Percentiles rank a stretch among this genome's conserved stretches.
phyloP scores from a whole-genome alignment of 108 stramenopile species.

The Aurantiochytrium sp. region DNA sequence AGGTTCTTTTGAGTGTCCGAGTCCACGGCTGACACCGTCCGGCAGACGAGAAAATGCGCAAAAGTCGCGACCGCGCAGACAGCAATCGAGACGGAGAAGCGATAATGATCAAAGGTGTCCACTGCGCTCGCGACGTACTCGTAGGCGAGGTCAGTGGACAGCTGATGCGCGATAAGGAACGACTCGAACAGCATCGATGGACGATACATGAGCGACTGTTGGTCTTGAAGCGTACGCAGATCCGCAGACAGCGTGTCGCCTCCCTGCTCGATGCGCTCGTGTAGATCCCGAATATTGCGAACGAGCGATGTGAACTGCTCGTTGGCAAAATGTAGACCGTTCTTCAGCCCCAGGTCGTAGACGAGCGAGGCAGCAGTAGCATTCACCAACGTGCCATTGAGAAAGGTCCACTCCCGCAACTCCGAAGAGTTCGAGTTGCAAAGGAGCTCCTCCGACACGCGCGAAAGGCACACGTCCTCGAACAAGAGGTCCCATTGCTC shows the following conservation, averaged over 20 bases:
- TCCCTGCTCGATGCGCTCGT: background rate
- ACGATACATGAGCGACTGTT: background rate
- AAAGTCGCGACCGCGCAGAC: background rate
- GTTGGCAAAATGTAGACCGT: background rate
- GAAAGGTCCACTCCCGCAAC: too few relatives aligned
- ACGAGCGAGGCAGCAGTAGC: too few relatives aligned
- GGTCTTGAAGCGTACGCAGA: background rate
- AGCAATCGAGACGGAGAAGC: background rate
- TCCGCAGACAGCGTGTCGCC: background rate
- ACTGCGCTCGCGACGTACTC: background rate
- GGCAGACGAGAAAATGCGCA: background rate
- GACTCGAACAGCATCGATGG: background rate
- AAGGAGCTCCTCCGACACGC: background rate
- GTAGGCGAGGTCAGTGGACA: background rate
- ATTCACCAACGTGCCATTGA: too few relatives aligned
- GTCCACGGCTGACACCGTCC: background rate
- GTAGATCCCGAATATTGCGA: background rate
- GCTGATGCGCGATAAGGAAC: background rate
- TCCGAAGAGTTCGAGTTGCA: background rate
- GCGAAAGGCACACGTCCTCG: background rate
- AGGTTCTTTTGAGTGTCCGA: conserved; percentile 6
- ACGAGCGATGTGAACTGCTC: background rate
- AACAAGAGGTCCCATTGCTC: background rate
- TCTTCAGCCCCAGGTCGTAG: background rate
- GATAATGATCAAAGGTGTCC: background rate